Percentiles rank a stretch among this genome's conserved stretches.
These are phyloP conservation scores for Zalaria sp. DNA, from an alignment of 2,329 filamentous ascomycete species.

Conservation along the genomic window DNA sequence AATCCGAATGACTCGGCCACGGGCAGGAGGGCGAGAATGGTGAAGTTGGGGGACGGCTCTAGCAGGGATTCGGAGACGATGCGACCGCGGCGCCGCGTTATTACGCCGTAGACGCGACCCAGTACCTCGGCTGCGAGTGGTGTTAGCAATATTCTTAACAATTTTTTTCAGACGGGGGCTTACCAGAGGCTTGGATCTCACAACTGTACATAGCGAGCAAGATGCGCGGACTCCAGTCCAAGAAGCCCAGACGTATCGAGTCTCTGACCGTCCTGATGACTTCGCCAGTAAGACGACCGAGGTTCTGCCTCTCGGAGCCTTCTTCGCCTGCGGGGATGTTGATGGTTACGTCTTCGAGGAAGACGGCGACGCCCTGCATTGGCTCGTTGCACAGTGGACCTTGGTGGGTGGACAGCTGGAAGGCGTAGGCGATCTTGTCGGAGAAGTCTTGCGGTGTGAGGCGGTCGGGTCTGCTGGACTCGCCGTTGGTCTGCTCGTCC, in stretches of 20 bases:
- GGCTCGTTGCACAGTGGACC: constrained; percentile 88
- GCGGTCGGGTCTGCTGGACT: constrained; percentile 40
- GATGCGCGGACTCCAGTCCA: constrained; percentile 93
- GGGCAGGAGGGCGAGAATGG: constrained; percentile 73
- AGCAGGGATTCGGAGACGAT: constrained; percentile 87
- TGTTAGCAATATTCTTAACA: background rate
- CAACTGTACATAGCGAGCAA: constrained; percentile 96
- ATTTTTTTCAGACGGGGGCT: background rate
- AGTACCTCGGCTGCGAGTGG: constrained; percentile 60
- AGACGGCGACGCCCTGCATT: constrained; percentile 81
- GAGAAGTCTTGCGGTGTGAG: constrained; percentile 44
- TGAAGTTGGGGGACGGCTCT: constrained; percentile 93
- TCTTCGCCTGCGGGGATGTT: constrained; percentile 35
- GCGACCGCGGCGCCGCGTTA: constrained; percentile 81
- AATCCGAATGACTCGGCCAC: constrained; percentile 96
- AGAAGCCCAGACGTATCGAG: constrained; percentile 69
- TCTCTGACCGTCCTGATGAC: constrained; percentile 81
- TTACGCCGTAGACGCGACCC: constrained; percentile 89
- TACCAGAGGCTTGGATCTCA: constrained; percentile 75
- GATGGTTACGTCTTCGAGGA: constrained; percentile 66
- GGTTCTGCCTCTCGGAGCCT: constrained; percentile 43
- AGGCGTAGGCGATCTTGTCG: constrained; percentile 86
- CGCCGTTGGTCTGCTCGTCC: constrained; percentile 20
- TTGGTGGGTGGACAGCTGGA: constrained; percentile 80
- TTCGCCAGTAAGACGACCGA: constrained; percentile 79